A percentile compares a stretch with the other conserved stretches of the same genome.
Evolutionary conservation across 345 rosid genomes (phyloP).

Genomic region (Eucalyptus marginata): DNA sequence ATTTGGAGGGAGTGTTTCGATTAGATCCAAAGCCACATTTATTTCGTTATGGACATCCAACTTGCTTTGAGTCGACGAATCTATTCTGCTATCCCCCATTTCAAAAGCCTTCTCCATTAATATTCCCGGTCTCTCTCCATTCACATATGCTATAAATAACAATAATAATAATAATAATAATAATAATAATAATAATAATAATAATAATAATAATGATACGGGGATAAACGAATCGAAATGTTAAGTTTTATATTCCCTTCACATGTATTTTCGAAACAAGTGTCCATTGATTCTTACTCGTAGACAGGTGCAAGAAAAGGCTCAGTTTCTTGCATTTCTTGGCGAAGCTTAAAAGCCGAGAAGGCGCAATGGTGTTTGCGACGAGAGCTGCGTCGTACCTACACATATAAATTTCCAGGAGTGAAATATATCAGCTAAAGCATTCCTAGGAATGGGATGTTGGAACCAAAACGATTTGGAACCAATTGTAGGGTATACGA

Average conservation of each 20-base stretch:
- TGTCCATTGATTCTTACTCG: neutral
- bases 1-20: neutral
- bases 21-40: conserved; percentile 10
- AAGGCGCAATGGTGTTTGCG: neutral
- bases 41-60: conserved; percentile 14
- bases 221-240: neutral
- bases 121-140: neutral
- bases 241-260: neutral
- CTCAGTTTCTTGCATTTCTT: conserved; percentile 7
- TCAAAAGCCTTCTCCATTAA: neutral
- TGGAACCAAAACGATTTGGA: too few relatives aligned
- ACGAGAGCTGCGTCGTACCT: conserved; percentile 12
- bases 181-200: too few relatives aligned
- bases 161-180: neutral
- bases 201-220: too few relatives aligned
- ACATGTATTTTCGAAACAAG: neutral
- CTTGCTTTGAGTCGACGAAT: neutral
- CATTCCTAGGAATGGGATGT: neutral
- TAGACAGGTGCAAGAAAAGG: conserved; percentile 15
- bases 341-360: neutral
- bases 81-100: neutral
- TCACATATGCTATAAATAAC: neutral
- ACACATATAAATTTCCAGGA: neutral
- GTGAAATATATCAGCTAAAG: neutral
- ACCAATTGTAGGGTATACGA: too few relatives aligned